Evolutionary conservation across 176 grass and related monocot genomes (phyloP).

Genomic region (Eragrostis curvula): DNA sequence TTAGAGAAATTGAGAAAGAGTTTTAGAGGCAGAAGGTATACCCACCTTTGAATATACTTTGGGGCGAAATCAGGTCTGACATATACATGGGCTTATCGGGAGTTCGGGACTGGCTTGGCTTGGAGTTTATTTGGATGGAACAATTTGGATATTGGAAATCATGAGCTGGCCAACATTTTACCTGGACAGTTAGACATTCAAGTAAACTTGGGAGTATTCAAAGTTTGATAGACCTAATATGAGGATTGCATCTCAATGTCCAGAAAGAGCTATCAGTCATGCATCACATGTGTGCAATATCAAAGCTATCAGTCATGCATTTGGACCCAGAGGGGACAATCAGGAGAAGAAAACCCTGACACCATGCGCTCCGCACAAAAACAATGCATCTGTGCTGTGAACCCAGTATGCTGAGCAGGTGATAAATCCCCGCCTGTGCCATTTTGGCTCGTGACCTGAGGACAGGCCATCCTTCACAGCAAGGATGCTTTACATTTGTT

Average conservation of each 20-base stretch:
- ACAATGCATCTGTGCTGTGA: neutral
- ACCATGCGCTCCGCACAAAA: neutral
- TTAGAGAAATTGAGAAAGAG: too few species aligned
- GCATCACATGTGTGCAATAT: neutral
- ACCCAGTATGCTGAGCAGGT: too few species aligned
- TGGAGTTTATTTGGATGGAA: neutral
- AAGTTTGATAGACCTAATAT: neutral
- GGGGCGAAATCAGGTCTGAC: neutral
- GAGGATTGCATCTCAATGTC: too few species aligned
- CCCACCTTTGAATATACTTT: neutral
- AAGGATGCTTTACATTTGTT: neutral
- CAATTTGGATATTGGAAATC: neutral
- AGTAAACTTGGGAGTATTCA: neutral
- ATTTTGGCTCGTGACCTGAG: too few species aligned
- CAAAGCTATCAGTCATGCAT: neutral
- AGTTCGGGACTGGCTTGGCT: neutral
- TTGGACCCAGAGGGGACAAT: neutral
- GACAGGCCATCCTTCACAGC: neutral
- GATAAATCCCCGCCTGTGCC: too few species aligned
- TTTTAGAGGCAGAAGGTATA: too few species aligned
- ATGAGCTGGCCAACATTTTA: neutral
- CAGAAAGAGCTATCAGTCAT: too few species aligned
- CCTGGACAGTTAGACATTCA: neutral
- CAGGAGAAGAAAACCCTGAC: neutral
- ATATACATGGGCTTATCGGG: neutral